Evolutionary conservation across 2,329 filamentous ascomycete species (phyloP), one percentile per base, ranked within the genome.

Genomic region (Hirsutella rhossiliensis): DNA sequence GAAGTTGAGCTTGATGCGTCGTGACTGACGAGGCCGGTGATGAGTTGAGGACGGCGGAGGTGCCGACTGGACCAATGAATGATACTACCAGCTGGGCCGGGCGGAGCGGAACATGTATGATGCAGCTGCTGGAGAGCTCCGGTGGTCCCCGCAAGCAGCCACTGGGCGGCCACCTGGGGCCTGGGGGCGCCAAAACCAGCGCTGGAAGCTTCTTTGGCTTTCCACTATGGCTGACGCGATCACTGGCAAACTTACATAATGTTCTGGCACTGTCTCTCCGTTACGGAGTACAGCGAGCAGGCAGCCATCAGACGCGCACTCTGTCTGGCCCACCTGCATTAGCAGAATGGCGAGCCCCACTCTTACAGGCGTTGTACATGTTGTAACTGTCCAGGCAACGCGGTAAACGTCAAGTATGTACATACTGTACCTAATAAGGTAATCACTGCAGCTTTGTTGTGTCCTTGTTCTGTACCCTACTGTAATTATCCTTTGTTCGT

Each of bases 101-200:
- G 36, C 41, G 60, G 57, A 48, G 44, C 63, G 63, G 63, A 65
- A 59, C 45, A 66, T 62, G 50, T 45, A 58, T 64, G 51, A 52
- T 62, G 50, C 62, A 51, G 38, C 30, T 41, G 19, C n/a, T 38
- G 42, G 38, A 27, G 4, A 40, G 37, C 38, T 36, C 30, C 13
- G 30, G 43, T 27, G 19, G 38, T 31, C 42, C 19, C 43, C 29
- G 19, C 30, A 23, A 29, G 29, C 32, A 34, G 20, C 37, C 30
- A 37, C 30, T 36, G 43, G 23, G 17, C 17, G 11, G 23, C 42
- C 15, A 57, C 52, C 53, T 45, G 42, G 44, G 23, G 41, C 51
- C 55, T 57, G 51, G 17, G n/a, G 18, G 18, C 17, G n/a, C 12
- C 12, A 13, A 37, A 17, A 17, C 15, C n/a, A 15, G n/a, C 34